Conservation (phyloP, 257 asterid species). For the Striga asiatica region DNA sequence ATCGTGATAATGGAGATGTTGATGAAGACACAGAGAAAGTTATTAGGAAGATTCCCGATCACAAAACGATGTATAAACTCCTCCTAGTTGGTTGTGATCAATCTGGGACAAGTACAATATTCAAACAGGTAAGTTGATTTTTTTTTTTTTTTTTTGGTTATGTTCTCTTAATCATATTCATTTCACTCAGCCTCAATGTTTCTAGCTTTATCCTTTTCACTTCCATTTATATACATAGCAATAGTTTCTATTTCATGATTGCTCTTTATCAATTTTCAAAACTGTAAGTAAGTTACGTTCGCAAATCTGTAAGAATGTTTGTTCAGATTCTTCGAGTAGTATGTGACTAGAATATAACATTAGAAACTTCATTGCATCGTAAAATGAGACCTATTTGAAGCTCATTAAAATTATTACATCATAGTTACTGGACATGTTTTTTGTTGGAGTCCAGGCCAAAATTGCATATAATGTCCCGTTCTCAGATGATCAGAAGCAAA, state of each 20-base stretch:
- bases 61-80: constrained; percentile 29
- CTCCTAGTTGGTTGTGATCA: constrained; percentile 72
- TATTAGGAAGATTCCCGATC: constrained; percentile 17
- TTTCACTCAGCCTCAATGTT: too few species aligned
- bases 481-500: constrained; percentile 68
- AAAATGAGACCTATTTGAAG: neutral
- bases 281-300: neutral
- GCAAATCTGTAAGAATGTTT: neutral
- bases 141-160: neutral
- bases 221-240: too few species aligned
- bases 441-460: constrained; percentile 50
- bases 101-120: constrained; percentile 86
- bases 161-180: too few species aligned
- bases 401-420: neutral
- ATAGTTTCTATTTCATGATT: neutral
- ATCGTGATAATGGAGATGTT: constrained; percentile 22
- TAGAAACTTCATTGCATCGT: neutral
- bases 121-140: constrained; percentile 55
- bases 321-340: too few species aligned
- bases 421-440: constrained; percentile 7
- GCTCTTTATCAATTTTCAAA: neutral
- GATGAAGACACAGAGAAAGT: constrained; percentile 16
- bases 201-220: too few species aligned
- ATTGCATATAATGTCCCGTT: constrained; percentile 58
- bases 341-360: neutral